A percentile compares a stretch with the other conserved stretches of the same genome.
phyloP scores from a whole-genome alignment of 169 alveolate species.

The Eimeria praecox region DNA sequence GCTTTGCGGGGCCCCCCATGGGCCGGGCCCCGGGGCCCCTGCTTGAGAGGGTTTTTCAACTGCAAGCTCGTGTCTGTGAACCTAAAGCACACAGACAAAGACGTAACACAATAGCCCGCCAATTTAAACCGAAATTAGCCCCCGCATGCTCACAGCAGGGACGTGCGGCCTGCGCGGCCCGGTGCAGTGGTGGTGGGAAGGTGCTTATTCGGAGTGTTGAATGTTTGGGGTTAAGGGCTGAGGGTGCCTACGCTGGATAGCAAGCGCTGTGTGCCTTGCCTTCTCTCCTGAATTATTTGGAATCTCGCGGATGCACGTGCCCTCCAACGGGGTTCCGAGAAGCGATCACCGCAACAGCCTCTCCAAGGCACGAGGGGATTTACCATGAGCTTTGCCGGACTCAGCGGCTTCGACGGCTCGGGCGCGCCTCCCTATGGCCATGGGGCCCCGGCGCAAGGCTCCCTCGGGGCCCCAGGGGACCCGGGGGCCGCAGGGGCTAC shows the following conservation, averaged over 20 bases:
- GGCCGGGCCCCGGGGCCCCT: not conserved
- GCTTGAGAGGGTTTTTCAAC: not conserved
- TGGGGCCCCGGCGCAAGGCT: constrained; percentile 43
- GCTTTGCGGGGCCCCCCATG: constrained; percentile 6
- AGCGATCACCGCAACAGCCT: not conserved
- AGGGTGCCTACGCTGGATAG: not conserved
- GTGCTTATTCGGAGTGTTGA: not conserved
- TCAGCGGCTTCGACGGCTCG: constrained; percentile 29
- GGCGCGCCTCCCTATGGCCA: constrained; percentile 29
- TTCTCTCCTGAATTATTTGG: not conserved
- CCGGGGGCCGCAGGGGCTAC: not conserved
- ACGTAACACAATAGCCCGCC: not conserved
- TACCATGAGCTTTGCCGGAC: constrained; percentile 49
- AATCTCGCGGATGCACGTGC: not conserved
- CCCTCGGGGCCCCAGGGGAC: constrained; percentile 16
- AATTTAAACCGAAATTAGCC: not conserved
- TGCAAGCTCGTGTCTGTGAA: not conserved
- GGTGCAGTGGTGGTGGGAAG: not conserved
- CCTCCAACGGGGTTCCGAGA: not conserved
- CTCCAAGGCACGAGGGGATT: not conserved
- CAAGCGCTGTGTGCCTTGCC: not conserved
- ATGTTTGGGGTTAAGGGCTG: not conserved
- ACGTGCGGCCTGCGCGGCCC: not conserved
- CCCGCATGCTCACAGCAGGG: not conserved
- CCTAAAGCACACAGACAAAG: not conserved